Percentiles rank a stretch among this genome's conserved stretches.
phyloP scores from a whole-genome alignment of 148 eudicot species.

The Heliosperma pusillum region DNA sequence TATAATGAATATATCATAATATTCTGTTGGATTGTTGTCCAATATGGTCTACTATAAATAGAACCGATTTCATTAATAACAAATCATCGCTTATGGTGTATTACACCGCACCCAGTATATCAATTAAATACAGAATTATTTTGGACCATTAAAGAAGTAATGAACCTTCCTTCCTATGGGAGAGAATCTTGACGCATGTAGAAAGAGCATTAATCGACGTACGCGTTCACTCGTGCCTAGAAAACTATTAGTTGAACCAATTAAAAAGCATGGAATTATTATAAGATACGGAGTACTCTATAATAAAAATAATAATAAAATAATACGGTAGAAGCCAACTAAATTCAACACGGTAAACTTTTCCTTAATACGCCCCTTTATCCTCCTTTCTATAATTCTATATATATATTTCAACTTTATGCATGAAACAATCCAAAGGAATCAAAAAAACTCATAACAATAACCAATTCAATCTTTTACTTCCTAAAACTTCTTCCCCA shows the following conservation, averaged over 20 bases:
- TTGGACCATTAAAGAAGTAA: too few relatives aligned
- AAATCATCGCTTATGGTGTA: too few relatives aligned
- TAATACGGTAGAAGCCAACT: constrained; percentile 19
- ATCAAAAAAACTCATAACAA: neutral
- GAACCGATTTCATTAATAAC: too few relatives aligned
- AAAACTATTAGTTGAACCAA: neutral
- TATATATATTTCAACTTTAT: neutral
- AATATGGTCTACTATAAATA: too few relatives aligned
- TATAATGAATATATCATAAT: too few relatives aligned
- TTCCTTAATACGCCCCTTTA: neutral
- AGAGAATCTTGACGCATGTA: too few relatives aligned
- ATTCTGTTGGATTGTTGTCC: too few relatives aligned
- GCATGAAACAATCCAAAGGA: neutral
- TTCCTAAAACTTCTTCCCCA: neutral
- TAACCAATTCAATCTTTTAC: neutral
- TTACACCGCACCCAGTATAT: too few relatives aligned
- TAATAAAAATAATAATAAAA: neutral
- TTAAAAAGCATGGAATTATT: neutral
- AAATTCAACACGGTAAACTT: constrained; percentile 22
- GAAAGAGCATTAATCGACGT: neutral
- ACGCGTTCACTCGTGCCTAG: neutral
- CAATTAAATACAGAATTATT: too few relatives aligned
- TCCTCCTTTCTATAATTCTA: neutral
- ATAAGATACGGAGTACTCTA: neutral
- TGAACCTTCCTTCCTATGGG: too few relatives aligned